phyloP scores from a whole-genome alignment of 2,329 filamentous ascomycete genomes.

The Fusarium nodosum region DNA sequence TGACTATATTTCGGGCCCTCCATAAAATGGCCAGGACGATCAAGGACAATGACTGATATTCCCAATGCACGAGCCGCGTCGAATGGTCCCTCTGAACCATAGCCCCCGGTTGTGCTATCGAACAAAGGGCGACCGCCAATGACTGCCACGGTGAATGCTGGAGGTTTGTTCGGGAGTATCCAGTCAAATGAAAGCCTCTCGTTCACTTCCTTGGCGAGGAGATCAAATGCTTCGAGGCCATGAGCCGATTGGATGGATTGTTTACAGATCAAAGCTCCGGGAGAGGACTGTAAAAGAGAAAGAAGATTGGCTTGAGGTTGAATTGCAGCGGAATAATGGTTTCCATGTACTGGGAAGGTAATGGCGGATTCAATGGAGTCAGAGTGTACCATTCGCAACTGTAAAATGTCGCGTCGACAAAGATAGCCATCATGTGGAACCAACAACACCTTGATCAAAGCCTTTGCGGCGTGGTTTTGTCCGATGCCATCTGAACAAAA shows the following conservation, averaged over 20 bases:
- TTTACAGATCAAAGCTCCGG: conserved; percentile 5
- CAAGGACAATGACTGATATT: background rate
- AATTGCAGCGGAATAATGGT: background rate
- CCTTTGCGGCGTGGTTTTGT: background rate
- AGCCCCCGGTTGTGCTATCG: background rate
- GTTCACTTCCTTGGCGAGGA: rapidly evolving
- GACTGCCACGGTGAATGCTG: background rate
- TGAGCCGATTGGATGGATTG: background rate
- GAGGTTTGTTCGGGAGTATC: background rate
- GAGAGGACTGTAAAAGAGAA: background rate
- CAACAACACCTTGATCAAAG: background rate
- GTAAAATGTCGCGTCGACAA: background rate
- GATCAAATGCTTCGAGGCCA: background rate
- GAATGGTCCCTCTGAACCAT: conserved; percentile 2
- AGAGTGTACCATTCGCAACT: conserved; percentile 4
- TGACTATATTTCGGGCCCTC: background rate
- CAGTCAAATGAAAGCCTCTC: conserved; percentile 1
- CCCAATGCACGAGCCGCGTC: background rate
- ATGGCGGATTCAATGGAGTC: background rate
- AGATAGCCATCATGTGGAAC: conserved; percentile 1
- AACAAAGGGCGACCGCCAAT: conserved; percentile 6
- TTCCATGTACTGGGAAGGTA: background rate
- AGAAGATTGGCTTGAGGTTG: background rate
- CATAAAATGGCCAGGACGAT: conserved; percentile 5
- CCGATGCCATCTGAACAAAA: rapidly evolving